phyloP scores from a whole-genome alignment of 148 eudicot genomes.

The Fagopyrum tataricum region DNA sequence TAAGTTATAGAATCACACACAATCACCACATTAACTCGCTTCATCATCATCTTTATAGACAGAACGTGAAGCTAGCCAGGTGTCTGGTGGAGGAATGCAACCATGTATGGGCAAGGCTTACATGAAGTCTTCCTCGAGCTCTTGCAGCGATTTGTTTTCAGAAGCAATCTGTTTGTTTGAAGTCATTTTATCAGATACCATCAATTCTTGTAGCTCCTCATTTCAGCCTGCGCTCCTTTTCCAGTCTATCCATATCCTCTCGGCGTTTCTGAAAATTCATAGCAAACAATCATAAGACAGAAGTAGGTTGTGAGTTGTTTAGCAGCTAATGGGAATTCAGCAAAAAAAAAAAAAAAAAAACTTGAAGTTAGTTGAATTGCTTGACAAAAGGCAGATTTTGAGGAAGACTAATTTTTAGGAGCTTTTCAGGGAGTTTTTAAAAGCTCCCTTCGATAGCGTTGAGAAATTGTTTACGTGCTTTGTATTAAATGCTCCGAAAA shows the following conservation, averaged over 20 bases:
- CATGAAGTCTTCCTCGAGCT: conserved; percentile 97
- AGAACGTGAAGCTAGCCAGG: not conserved
- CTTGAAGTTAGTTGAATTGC: too few species aligned
- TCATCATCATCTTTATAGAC: not conserved
- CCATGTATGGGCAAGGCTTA: conserved; percentile 16
- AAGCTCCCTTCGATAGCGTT: too few species aligned
- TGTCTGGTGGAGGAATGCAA: not conserved
- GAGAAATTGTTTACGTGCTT: too few species aligned
- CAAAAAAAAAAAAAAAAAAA: too few species aligned
- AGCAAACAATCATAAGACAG: not conserved
- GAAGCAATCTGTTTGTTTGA: conserved; percentile 95
- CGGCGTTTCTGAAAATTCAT: conserved; percentile 58
- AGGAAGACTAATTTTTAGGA: too few species aligned
- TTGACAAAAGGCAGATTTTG: too few species aligned
- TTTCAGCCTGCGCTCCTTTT: conserved; percentile 85
- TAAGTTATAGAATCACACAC: not conserved
- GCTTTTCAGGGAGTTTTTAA: too few species aligned
- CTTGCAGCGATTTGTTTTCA: conserved; percentile 72
- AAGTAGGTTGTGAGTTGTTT: too few species aligned
- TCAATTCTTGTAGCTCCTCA: conserved; percentile 95
- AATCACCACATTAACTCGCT: not conserved
- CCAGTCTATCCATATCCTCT: conserved; percentile 87
- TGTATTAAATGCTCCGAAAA: too few species aligned
- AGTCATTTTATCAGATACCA: conserved; percentile 97
- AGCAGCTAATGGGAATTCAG: too few species aligned